These are phyloP conservation scores for Collybia mongolica DNA, from an alignment of 768 basidiomycete species.

Conservation along the genomic window DNA sequence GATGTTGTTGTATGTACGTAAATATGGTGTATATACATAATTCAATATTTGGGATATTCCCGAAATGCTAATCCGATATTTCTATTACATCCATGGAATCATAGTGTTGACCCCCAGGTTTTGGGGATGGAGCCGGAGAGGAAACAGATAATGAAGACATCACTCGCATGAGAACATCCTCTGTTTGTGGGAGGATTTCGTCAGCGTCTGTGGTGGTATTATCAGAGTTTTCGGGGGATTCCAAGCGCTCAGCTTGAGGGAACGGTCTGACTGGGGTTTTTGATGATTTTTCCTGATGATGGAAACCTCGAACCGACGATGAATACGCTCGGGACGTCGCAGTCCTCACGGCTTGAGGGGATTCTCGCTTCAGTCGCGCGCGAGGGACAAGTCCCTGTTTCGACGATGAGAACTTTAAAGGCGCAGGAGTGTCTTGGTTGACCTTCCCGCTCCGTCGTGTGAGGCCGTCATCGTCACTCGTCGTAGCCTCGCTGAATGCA, in stretches of 20 bases:
- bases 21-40: conserved; percentile 2
- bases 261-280: too few species aligned
- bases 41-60: not conserved
- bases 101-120: not conserved
- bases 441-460: not conserved
- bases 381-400: not conserved
- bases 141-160: conserved; percentile 17
- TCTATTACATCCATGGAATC: conserved; percentile 4
- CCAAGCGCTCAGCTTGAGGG: too few species aligned
- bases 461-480: not conserved
- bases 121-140: conserved; percentile 6
- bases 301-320: too few species aligned
- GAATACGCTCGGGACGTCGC: too few species aligned
- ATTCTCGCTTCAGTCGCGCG: too few species aligned
- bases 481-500: conserved; percentile 11
- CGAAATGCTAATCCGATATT: conserved; percentile 17
- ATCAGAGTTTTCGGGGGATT: not conserved
- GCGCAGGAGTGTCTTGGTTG: not conserved
- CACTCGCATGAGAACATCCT: conserved; percentile 2
- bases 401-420: not conserved
- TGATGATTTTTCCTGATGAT: too few species aligned
- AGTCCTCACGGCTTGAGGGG: too few species aligned
- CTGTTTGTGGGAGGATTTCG: not conserved
- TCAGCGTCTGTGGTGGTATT: not conserved
- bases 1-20: conserved; percentile 11